Base-by-base conservation (phyloP, 2,329 filamentous ascomycete species). In the Niveomyces coronatus region DNA sequence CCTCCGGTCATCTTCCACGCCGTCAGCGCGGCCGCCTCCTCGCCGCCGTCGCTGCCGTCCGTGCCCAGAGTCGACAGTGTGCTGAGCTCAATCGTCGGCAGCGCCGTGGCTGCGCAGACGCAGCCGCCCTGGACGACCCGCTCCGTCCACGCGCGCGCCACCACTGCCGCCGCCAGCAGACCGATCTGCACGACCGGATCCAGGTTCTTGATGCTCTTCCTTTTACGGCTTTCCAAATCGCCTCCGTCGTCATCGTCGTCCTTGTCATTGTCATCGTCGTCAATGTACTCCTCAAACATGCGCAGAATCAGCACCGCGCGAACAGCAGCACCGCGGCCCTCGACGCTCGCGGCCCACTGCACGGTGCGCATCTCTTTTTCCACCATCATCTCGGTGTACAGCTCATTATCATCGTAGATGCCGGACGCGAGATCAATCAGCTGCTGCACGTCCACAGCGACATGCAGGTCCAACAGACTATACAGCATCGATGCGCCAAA, bases 381-480 rank as follows among this genome's bases (percentile, higher is more conserved):
- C 17, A 41, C 22, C 22, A 36, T 22, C 16, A 32, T 14, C 3
- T 41, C 39, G 7, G 33, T n/a, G 19, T 41, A 41, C n/a, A 36
- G 23, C 23, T 41, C 39, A n/a, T 41, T 17, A 22, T 28, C 39
- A 7, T 32, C 29, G 29, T 40, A 35, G 4, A 36, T 20, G 14
- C 32, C 38, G 17, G 32, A 28, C 1, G 29, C 24, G 8, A 37
- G 11, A 19, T 41, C 39, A n/a, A 31, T 15, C 14, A 41, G 33
- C 14, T 41, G 29, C 28, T 41, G 32, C 17, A 41, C 29, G 20
- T 41, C 39, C 13, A 24, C 39, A 18, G 20, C 36, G 22, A 41
- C 27, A 14, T 37, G 32, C 33, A 41, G 27, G 28, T 41, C 39
- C 6, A 36, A 29, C 8, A 41, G 15, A 22, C 13, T 22, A 17